A percentile compares a stretch with the other conserved stretches of the same genome.
Evolutionary conservation across 73 alveolate species (phyloP).

Genomic region (Breviolum minutum): DNA sequence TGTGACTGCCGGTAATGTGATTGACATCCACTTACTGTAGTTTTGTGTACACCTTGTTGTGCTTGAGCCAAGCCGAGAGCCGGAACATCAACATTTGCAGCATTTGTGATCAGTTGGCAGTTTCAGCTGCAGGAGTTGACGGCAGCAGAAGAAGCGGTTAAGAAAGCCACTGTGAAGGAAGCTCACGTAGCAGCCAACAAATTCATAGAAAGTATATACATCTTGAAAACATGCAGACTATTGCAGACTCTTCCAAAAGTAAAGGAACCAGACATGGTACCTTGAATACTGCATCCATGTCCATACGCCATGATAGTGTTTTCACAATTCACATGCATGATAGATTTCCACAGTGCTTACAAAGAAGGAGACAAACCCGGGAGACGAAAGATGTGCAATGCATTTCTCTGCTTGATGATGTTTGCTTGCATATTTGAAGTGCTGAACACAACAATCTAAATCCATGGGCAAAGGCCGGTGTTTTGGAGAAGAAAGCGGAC

Average conservation of each 20-base stretch:
- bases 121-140: not conserved
- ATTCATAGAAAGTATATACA: too few species aligned
- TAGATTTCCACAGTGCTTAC: too few species aligned
- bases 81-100: not conserved
- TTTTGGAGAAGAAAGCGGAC: constrained; percentile 48
- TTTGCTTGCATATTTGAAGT: not conserved
- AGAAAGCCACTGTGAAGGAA: not conserved
- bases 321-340: too few species aligned
- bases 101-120: not conserved
- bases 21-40: not conserved
- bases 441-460: not conserved
- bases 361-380: too few species aligned
- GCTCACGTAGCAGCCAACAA: too few species aligned
- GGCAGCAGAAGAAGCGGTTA: not conserved
- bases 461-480: constrained; percentile 24
- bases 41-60: not conserved
- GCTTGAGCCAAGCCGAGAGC: not conserved
- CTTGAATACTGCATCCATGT: too few species aligned
- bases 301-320: too few species aligned
- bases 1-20: not conserved
- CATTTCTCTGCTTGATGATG: not conserved
- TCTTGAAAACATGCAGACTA: too few species aligned
- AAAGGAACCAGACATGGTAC: too few species aligned
- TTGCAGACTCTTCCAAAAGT: too few species aligned
- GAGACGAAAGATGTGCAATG: too few species aligned